Conservation (phyloP, 768 basidiomycete species). For the Rhodocollybia butyracea region DNA sequence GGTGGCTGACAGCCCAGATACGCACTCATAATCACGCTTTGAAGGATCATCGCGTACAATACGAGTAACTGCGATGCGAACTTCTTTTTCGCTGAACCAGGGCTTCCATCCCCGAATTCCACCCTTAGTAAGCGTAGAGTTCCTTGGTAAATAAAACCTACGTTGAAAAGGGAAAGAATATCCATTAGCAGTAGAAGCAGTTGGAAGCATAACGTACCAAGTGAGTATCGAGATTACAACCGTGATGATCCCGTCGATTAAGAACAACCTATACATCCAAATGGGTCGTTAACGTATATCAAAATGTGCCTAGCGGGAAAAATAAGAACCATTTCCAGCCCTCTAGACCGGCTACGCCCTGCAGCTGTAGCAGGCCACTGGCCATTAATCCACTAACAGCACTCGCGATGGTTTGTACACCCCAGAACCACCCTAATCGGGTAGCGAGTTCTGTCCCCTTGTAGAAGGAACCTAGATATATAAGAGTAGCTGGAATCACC, state of each 20-base stretch:
- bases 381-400: slow-evolving; percentile 40
- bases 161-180: background rate
- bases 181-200: background rate
- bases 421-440: slow-evolving; percentile 42
- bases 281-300: too few relatives aligned
- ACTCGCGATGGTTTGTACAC: slow-evolving; percentile 33
- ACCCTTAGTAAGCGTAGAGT: slow-evolving; percentile 24
- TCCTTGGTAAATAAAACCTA: slow-evolving; percentile 37
- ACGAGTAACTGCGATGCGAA: slow-evolving; percentile 33
- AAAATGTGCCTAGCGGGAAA: too few relatives aligned
- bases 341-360: slow-evolving; percentile 30
- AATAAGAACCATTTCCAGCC: slow-evolving; percentile 39
- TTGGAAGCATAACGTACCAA: slow-evolving; percentile 19
- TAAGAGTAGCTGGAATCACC: slow-evolving; percentile 37
- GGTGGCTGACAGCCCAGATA: too few relatives aligned
- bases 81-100: slow-evolving; percentile 32
- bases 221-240: slow-evolving; percentile 29
- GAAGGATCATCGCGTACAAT: slow-evolving; percentile 35
- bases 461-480: slow-evolving; percentile 41
- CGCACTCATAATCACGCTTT: slow-evolving; percentile 35
- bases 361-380: slow-evolving; percentile 34
- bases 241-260: slow-evolving; percentile 37
- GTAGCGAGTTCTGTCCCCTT: slow-evolving; percentile 40
- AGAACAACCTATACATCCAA: too few relatives aligned
- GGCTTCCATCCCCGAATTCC: slow-evolving; percentile 29